Evolutionary conservation across 2,329 filamentous ascomycete species (phyloP), one percentile per base, ranked within the genome.

Genomic region (Epicoccum nigrum): DNA sequence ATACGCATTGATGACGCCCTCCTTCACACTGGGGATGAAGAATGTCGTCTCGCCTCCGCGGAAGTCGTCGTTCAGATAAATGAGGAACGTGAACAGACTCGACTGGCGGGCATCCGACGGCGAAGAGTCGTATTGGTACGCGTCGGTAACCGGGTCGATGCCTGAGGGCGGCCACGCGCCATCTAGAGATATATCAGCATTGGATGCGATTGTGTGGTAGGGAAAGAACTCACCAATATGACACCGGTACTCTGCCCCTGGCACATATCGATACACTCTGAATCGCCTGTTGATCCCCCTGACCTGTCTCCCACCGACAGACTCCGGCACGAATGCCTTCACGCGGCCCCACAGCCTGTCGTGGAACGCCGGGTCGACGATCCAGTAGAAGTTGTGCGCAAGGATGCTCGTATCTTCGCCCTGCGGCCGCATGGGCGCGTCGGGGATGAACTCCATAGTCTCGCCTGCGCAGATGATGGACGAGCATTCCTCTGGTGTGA

Each of bases 361-460:
- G 61, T 86, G 82, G 67, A 89, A 88, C 0, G 78, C 76, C 17
- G 77, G 75, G 58, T 89, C 86, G 11, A 85, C 78, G 7, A 89
- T 77, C 86, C 86, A 89, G 74, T 89, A 89, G 60, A 89, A 88
- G 69, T 89, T 89, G 74, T 89, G 86, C 0, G 86, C 86, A 1
- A 89, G 70, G 38, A 89, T 80, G 62, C 84, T 87, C 19, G 79
- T 78, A 45, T 75, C 74, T 54, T 87, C 84, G 13, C 83, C 84
- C 48, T 86, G 84, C n/a, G 84, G 83, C 2, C 84, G 82, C 23
- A 89, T 74, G 0, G 86, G 86, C 0, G 85, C 84, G 61, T 90
- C 87, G 0, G 87, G 86, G 0, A 86, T 76, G 56, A 89, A 90
- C 6, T 81, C 81, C 37, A 88, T 80, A 0, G 78, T 77, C 65